Evolutionary conservation across 2,329 filamentous ascomycete genomes (phyloP).

Genomic region (Paecilomyces fulvus): DNA sequence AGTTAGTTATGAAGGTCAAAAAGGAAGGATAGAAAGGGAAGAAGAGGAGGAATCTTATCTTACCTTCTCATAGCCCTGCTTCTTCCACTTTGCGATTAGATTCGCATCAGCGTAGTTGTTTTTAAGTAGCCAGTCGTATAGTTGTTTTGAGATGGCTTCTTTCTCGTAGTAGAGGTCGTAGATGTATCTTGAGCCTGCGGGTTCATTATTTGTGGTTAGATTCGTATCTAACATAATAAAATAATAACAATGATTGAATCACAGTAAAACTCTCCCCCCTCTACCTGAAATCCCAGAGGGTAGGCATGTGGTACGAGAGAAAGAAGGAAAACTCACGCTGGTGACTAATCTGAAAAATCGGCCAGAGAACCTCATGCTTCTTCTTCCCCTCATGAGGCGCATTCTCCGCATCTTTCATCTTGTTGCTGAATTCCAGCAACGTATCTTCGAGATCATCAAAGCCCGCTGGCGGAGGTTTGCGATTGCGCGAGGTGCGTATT

Average conservation of each 20-base stretch:
- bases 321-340: slow-evolving; percentile 55
- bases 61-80: slow-evolving; percentile 96
- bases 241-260: neutral
- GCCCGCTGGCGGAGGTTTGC: slow-evolving; percentile 57
- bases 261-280: too few species aligned
- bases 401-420: slow-evolving; percentile 77
- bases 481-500: slow-evolving; percentile 50
- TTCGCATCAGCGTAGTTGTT: slow-evolving; percentile 92
- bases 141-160: slow-evolving; percentile 80
- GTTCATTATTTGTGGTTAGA: slow-evolving; percentile 3
- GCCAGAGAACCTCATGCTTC: slow-evolving; percentile 92
- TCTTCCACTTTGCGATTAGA: slow-evolving; percentile 99
- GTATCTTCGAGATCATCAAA: slow-evolving; percentile 64
- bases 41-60: slow-evolving; percentile 25
- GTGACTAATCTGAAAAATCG: slow-evolving; percentile 94
- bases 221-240: neutral
- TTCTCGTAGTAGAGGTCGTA: slow-evolving; percentile 98
- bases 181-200: slow-evolving; percentile 66
- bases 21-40: neutral
- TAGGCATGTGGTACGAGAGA: neutral
- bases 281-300: neutral
- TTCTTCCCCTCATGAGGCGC: slow-evolving; percentile 68
- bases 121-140: slow-evolving; percentile 96
- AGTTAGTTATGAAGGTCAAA: neutral
- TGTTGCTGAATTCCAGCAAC: slow-evolving; percentile 57